Base-by-base conservation (phyloP, 345 rosid species). In the Eucalyptus globulus region DNA sequence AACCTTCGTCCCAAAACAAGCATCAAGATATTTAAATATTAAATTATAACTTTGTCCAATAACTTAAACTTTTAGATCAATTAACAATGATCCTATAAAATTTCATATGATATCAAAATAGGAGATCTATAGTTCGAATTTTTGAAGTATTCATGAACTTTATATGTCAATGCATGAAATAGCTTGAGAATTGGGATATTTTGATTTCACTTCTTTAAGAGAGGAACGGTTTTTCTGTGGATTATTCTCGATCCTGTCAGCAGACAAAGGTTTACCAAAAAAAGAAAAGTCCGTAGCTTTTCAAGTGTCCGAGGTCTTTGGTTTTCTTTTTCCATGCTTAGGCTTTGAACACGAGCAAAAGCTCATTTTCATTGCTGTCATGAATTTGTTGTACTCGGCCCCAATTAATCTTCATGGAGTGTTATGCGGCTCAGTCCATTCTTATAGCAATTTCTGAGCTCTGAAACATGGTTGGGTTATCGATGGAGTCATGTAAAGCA, bases 31-130 rank as follows among this genome's bases (percentile, higher is more conserved):
- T 56, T 21, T 56, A 56, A 4, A 4, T 9, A 56, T 22, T 56
- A 56, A 22, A 22, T 0, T 9, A 56, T 1, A 60, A 11, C 67
- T 27, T 56, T 56, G 0, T 56, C 26, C 0, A 56, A 0, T 56
- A 56, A 22, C 12, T 22, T 56, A 56, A 56, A 26, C 8, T 60
- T 26, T 26, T 60, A 5, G 2, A 26, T 60, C 4, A 27, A 2
- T 60, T 5, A 0, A 3, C 0, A 27, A 7, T 60, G 4, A 1
- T 26, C 2, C 14, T 26, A 16, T 11, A 11, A 26, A 58, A 26
- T 58, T 5, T 58, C 7, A 26, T 3, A 13, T 60, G 4, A 26
- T 60, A 5, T 5, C 14, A 60, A 11, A 60, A 5, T 26, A 12
- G 9, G 5, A 62, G 7, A 4, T 3, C 29, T 29, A 1, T 0